A percentile compares a stretch with the other conserved stretches of the same genome.
phyloP scores from a whole-genome alignment of 1,284 basidiomycete genomes.

The Sparassis latifolia region DNA sequence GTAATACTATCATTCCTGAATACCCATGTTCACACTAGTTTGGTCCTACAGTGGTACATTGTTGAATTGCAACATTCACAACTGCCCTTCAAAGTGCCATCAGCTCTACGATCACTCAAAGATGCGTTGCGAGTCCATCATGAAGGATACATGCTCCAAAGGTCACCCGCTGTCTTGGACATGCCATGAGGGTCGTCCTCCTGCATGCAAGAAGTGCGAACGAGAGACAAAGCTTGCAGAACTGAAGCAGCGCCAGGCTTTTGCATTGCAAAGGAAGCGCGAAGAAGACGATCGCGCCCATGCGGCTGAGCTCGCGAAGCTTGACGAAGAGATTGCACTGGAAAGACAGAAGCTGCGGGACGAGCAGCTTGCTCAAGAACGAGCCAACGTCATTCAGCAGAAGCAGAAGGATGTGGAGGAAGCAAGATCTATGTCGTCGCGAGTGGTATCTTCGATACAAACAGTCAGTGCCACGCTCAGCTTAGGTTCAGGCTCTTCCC shows the following conservation, averaged over 20 bases:
- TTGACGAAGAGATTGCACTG: slow-evolving; percentile 25
- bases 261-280: slow-evolving; percentile 26
- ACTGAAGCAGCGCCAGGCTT: slow-evolving; percentile 23
- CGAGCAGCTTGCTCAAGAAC: slow-evolving; percentile 20
- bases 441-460: no score
- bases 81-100: slow-evolving; percentile 52
- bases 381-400: slow-evolving; percentile 23
- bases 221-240: slow-evolving; percentile 25
- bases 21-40: background rate
- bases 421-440: slow-evolving; percentile 8
- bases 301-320: slow-evolving; percentile 23
- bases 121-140: slow-evolving; percentile 31
- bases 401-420: slow-evolving; percentile 26
- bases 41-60: slow-evolving; percentile 29
- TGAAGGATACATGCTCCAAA: slow-evolving; percentile 29
- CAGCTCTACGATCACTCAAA: slow-evolving; percentile 42
- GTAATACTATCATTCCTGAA: background rate
- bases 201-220: slow-evolving; percentile 26
- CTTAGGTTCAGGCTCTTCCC: no score
- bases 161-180: slow-evolving; percentile 28
- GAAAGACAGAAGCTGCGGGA: slow-evolving; percentile 22
- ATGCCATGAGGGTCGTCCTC: slow-evolving; percentile 29
- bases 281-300: slow-evolving; percentile 29
- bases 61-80: slow-evolving; percentile 43
- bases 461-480: no score